Base-by-base conservation (phyloP, 1,284 basidiomycete species). In the Microbotryum violaceum region DNA sequence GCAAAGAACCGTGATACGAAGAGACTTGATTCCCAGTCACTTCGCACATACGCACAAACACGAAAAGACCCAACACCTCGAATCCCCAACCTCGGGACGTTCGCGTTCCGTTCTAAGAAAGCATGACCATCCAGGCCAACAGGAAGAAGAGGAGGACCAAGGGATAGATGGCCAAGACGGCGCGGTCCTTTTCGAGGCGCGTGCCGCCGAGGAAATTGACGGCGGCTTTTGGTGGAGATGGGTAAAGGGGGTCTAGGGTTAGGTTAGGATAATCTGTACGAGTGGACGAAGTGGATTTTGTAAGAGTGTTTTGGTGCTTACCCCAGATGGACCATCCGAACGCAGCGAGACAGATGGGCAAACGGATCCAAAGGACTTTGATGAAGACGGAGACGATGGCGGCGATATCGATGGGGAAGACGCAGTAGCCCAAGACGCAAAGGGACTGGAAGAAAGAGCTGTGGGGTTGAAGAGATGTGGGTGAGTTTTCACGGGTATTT, bases 281-380 rank as follows among this genome's bases (percentile, higher is more conserved):
- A 42, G 16, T 42, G 14, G 12, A 42, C 27, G 27, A 29, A 27
- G 9, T 31, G 29, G 29, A 1, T 31, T 31, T 31, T 31, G 29
- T 31, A 8, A 25, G 23, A 53, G 46, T 21, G 47, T 12, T 21
- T 47, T 4, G 37, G 47, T 42, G 37, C 70, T 70, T 72, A 94
- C 91, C 91, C 91, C 91, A 97, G 58, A 94, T 87, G 74, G 86
- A 90, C 92, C 92, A 97, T 45, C 81, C 90, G 86, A 90, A 93
- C 25, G 88, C 87, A 20, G 84, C 80, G 21, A 93, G 74, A 47
- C 90, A 86, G 44, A 97, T 77, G 4, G 91, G 91, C 31, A 85
- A 85, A 58, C 92, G 82, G 63, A 97, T 80, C 75, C 87, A 94
- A 53, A 97, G 86, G 50, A 85, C 78, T 62, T 83, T 88, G 23